These are phyloP conservation scores for Lasiodiplodia hormozganensis DNA, from an alignment of 2,329 filamentous ascomycete species.

Conservation along the genomic window DNA sequence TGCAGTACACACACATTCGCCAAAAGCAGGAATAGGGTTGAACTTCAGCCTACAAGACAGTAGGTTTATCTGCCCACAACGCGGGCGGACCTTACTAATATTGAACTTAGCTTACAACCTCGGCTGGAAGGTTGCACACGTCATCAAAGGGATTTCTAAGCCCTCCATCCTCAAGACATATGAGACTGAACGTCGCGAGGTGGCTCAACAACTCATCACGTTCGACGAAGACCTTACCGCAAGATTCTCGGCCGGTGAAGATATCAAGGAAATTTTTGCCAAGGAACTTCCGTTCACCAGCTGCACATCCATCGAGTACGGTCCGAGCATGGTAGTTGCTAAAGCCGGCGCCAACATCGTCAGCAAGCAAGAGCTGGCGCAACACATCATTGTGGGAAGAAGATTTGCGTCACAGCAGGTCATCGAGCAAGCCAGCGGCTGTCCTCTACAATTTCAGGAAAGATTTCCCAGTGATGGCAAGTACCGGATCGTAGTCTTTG, in stretches of 20 bases:
- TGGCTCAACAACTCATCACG: slow-evolving; percentile 70
- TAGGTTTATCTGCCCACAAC: not conserved
- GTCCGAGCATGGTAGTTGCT: slow-evolving; percentile 60
- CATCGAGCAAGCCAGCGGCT: not conserved
- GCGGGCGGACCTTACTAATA: not conserved
- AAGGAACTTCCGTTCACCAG: slow-evolving; percentile 67
- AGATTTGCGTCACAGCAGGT: not conserved
- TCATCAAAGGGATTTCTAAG: slow-evolving; percentile 52
- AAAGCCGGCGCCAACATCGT: slow-evolving; percentile 37
- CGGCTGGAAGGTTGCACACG: slow-evolving; percentile 62
- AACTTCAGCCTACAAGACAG: slow-evolving; percentile 73
- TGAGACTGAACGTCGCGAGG: slow-evolving; percentile 60
- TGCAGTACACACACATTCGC: slow-evolving; percentile 63
- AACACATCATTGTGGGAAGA: not conserved
- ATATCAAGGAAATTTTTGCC: slow-evolving; percentile 67
- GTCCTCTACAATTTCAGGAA: slow-evolving; percentile 54
- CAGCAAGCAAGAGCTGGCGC: not conserved
- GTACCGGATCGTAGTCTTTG: slow-evolving; percentile 67
- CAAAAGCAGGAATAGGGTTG: slow-evolving; percentile 75
- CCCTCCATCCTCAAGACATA: slow-evolving; percentile 59
- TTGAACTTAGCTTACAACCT: slow-evolving; percentile 55
- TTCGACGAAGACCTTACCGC: slow-evolving; percentile 57
- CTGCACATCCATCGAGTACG: slow-evolving; percentile 65
- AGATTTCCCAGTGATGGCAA: slow-evolving; percentile 63
- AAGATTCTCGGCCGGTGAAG: slow-evolving; percentile 62